A percentile compares a stretch with the other conserved stretches of the same genome.
Evolutionary conservation across 371 early-diverging fungal species (phyloP).

Genomic region (Furculomyces boomerangus): DNA sequence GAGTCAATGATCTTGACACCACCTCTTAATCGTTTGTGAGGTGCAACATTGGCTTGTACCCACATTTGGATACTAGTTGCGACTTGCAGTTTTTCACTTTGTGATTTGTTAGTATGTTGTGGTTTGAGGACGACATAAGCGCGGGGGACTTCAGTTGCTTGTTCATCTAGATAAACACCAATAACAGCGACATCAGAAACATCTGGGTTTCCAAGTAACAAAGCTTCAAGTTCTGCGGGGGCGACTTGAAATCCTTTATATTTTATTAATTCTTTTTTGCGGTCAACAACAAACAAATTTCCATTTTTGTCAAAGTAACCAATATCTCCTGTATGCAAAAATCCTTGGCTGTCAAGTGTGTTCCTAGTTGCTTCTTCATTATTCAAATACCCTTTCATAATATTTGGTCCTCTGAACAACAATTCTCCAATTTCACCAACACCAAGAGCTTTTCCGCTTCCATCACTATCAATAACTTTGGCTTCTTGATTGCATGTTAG

Average conservation of each 20-base stretch:
- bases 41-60: slow-evolving; percentile 41
- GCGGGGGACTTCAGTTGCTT: slow-evolving; percentile 63
- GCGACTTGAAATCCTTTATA: slow-evolving; percentile 56
- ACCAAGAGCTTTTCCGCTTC: slow-evolving; percentile 34
- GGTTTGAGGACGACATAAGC: slow-evolving; percentile 51
- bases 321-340: slow-evolving; percentile 94
- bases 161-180: slow-evolving; percentile 37
- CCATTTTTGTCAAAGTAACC: slow-evolving; percentile 59
- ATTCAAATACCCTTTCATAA: slow-evolving; percentile 78
- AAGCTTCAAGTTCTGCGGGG: slow-evolving; percentile 72
- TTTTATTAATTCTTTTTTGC: slow-evolving; percentile 58
- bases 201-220: slow-evolving; percentile 45
- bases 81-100: slow-evolving; percentile 20
- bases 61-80: slow-evolving; percentile 34
- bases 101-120: slow-evolving; percentile 21
- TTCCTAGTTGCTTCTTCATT: slow-evolving; percentile 59
- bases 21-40: slow-evolving; percentile 66
- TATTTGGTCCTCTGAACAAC: slow-evolving; percentile 73
- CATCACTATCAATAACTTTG: slow-evolving; percentile 41
- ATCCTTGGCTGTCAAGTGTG: slow-evolving; percentile 64
- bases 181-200: slow-evolving; percentile 65
- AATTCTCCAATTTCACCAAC: slow-evolving; percentile 55
- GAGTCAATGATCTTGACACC: slow-evolving; percentile 52
- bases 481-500: slow-evolving; percentile 50
- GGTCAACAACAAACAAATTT: slow-evolving; percentile 35